Percentiles rank a stretch among this genome's conserved stretches.
phyloP scores from a whole-genome alignment of 2,329 filamentous ascomycete species.

The Ilyonectria sp. region DNA sequence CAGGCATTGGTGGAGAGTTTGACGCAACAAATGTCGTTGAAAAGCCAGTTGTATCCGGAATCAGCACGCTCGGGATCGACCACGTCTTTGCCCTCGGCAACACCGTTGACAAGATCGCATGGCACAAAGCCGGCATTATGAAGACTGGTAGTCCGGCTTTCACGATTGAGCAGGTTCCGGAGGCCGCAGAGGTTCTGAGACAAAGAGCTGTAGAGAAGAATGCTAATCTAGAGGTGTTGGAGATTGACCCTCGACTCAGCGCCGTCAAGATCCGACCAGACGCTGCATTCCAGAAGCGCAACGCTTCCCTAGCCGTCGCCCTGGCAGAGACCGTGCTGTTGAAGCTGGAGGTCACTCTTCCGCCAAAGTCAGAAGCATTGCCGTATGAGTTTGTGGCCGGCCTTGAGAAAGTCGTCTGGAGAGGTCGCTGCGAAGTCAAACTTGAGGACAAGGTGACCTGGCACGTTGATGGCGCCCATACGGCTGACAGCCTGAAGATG shows the following conservation, averaged over 20 bases:
- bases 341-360: conserved; percentile 58
- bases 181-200: conserved; percentile 62
- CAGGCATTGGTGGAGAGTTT: conserved; percentile 77
- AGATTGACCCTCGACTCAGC: conserved; percentile 61
- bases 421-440: conserved; percentile 82
- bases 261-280: conserved; percentile 65
- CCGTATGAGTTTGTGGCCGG: conserved; percentile 79
- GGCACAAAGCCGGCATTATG: conserved; percentile 83
- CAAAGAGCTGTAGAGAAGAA: conserved; percentile 68
- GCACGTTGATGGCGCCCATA: conserved; percentile 96
- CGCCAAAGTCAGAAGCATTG: conserved; percentile 55
- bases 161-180: conserved; percentile 66
- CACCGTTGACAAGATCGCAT: conserved; percentile 77
- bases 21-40: conserved; percentile 79
- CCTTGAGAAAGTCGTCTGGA: conserved; percentile 81
- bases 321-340: conserved; percentile 66
- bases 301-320: conserved; percentile 68
- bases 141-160: conserved; percentile 73
- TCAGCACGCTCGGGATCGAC: conserved; percentile 79
- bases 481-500: conserved; percentile 87
- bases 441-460: conserved; percentile 74
- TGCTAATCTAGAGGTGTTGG: conserved; percentile 63
- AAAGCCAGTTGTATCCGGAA: conserved; percentile 70
- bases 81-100: conserved; percentile 75
- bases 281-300: conserved; percentile 72